phyloP scores from a whole-genome alignment of 352 stramenopile genomes.

The Aphanomyces astaci region DNA sequence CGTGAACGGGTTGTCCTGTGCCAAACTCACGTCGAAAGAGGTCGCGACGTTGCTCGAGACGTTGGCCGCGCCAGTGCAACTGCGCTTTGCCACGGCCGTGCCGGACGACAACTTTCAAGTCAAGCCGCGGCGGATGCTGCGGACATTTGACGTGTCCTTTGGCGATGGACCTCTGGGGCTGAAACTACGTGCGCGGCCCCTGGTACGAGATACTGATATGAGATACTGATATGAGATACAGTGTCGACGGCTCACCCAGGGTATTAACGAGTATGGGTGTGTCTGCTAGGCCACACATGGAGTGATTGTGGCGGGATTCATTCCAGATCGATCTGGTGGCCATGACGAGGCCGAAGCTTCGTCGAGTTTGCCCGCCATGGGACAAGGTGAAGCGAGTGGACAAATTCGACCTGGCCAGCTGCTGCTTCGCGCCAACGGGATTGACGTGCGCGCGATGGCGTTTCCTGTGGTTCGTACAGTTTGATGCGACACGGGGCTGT shows the following conservation, averaged over 20 bases:
- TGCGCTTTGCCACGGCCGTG: constrained; percentile 55
- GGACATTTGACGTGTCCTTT: constrained; percentile 55
- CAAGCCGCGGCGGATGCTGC: constrained; percentile 39
- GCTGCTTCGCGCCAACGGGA: constrained; percentile 53
- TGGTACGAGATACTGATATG: constrained; percentile 25
- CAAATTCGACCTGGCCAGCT: constrained; percentile 67
- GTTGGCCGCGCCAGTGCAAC: constrained; percentile 42
- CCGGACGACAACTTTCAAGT: constrained; percentile 53
- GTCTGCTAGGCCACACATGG: constrained; percentile 40
- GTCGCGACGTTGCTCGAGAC: constrained; percentile 44
- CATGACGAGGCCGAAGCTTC: neutral
- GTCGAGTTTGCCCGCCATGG: constrained; percentile 11
- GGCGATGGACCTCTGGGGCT: constrained; percentile 64
- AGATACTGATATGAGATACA: neutral
- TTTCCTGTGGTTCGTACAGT: constrained; percentile 33
- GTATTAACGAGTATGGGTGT: too few relatives aligned
- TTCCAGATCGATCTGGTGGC: constrained; percentile 44
- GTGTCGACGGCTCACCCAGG: neutral
- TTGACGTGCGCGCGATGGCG: constrained; percentile 57
- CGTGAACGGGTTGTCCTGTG: constrained; percentile 67
- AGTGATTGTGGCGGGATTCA: constrained; percentile 74
- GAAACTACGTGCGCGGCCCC: constrained; percentile 59
- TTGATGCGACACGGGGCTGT: too few relatives aligned
- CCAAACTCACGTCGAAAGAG: constrained; percentile 64
- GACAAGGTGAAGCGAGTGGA: constrained; percentile 50